Conservation (phyloP, 1,284 basidiomycete species). For the Rhodofomes roseus region DNA sequence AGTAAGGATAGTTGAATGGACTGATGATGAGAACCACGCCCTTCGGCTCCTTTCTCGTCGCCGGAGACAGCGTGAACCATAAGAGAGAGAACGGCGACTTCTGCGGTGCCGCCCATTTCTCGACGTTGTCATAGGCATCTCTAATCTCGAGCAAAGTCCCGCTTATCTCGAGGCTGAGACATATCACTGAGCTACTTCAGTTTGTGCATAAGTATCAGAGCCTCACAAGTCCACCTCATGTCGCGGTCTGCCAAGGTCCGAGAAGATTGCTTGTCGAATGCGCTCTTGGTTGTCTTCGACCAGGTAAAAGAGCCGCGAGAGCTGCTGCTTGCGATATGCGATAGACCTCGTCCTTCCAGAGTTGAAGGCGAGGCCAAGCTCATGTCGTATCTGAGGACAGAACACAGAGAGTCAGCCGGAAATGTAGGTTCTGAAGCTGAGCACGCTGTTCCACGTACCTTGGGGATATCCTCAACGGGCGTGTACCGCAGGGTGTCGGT, state of each 20-base stretch:
- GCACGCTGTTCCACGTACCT: too few species aligned
- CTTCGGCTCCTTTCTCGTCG: slow-evolving; percentile 74
- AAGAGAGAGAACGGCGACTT: slow-evolving; percentile 44
- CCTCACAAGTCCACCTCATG: slow-evolving; percentile 54
- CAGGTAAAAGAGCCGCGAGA: slow-evolving; percentile 63
- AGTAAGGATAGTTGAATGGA: slow-evolving; percentile 61
- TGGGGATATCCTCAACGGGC: too few species aligned
- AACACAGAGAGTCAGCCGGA: too few species aligned
- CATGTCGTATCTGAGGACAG: slow-evolving; percentile 47
- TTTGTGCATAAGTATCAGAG: background rate
- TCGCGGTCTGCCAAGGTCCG: slow-evolving; percentile 55
- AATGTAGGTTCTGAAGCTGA: too few species aligned
- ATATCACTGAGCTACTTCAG: background rate
- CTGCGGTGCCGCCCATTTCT: slow-evolving; percentile 75
- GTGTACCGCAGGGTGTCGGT: too few species aligned
- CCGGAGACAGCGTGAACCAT: slow-evolving; percentile 51
- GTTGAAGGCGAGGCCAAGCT: slow-evolving; percentile 48
- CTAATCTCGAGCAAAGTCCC: slow-evolving; percentile 55
- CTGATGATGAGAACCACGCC: slow-evolving; percentile 68
- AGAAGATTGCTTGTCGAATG: slow-evolving; percentile 50
- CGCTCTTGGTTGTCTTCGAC: slow-evolving; percentile 59
- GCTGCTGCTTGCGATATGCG: slow-evolving; percentile 61
- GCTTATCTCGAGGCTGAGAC: slow-evolving; percentile 58
- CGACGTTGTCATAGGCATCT: slow-evolving; percentile 63
- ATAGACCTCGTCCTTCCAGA: slow-evolving; percentile 58